These are phyloP conservation scores for Cryptomeria japonica DNA, from an alignment of 75 land plant genomes.

Conservation along the genomic window DNA sequence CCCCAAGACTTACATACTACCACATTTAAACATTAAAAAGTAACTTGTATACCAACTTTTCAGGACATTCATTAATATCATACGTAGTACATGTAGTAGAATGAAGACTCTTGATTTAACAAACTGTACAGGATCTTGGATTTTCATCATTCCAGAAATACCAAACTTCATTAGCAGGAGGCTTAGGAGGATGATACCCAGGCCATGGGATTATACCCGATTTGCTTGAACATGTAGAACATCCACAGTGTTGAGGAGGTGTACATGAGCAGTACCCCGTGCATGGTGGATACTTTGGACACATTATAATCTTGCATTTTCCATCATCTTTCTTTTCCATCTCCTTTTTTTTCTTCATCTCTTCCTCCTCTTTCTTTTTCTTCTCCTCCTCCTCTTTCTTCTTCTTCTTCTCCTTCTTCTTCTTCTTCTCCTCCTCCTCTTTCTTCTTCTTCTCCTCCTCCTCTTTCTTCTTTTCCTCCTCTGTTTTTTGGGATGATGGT, in stretches of 20 bases:
- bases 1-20: neutral
- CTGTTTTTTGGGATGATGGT: neutral
- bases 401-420: no score
- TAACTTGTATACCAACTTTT: neutral
- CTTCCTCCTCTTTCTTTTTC: neutral
- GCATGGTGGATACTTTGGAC: neutral
- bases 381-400: neutral
- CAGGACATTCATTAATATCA: neutral
- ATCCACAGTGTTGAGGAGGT: neutral
- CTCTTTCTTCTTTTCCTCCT: neutral
- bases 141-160: slow-evolving; percentile 2
- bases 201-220: neutral
- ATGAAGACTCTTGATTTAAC: neutral
- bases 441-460: neutral
- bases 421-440: no score
- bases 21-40: neutral
- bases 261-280: neutral
- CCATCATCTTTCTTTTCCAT: neutral
- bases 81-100: neutral
- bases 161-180: neutral
- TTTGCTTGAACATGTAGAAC: slow-evolving; percentile 1
- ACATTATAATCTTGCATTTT: neutral
- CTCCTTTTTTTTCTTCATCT: no score
- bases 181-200: neutral
- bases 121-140: neutral